Evolutionary conservation across 345 rosid genomes (phyloP).

Genomic region (Eucalyptus camaldulensis): DNA sequence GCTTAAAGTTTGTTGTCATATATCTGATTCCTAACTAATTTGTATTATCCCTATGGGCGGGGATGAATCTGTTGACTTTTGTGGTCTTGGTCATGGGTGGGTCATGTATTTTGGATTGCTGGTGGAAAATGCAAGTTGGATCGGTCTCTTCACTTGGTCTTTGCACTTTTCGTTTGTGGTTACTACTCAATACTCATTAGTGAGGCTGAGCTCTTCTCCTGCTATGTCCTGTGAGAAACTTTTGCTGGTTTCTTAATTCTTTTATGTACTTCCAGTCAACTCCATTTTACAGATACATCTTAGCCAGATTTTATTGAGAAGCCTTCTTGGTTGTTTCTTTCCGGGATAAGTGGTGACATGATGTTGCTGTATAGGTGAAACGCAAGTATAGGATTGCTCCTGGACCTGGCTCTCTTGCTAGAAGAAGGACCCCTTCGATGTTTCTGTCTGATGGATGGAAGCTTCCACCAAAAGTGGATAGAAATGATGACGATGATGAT

Average conservation of each 20-base stretch:
- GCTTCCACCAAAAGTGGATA: constrained; percentile 34
- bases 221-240: not conserved
- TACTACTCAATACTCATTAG: not conserved
- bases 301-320: not conserved
- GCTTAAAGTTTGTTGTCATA: not conserved
- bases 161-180: not conserved
- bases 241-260: not conserved
- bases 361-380: constrained; percentile 50
- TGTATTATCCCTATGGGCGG: not conserved
- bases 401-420: constrained; percentile 29
- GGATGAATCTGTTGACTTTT: not conserved
- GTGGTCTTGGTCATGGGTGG: not conserved
- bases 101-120: not conserved
- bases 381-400: constrained; percentile 80
- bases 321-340: not conserved
- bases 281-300: not conserved
- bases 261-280: not conserved
- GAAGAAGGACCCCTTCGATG: constrained; percentile 29
- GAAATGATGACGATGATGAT: constrained; percentile 37
- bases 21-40: not conserved
- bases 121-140: not conserved
- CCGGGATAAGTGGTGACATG: not conserved
- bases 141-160: not conserved
- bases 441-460: constrained; percentile 28
- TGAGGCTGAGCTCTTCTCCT: not conserved